A percentile compares a stretch with the other conserved stretches of the same genome.
phyloP scores from a whole-genome alignment of 352 stramenopile species.

The Phytophthora brassicae region DNA sequence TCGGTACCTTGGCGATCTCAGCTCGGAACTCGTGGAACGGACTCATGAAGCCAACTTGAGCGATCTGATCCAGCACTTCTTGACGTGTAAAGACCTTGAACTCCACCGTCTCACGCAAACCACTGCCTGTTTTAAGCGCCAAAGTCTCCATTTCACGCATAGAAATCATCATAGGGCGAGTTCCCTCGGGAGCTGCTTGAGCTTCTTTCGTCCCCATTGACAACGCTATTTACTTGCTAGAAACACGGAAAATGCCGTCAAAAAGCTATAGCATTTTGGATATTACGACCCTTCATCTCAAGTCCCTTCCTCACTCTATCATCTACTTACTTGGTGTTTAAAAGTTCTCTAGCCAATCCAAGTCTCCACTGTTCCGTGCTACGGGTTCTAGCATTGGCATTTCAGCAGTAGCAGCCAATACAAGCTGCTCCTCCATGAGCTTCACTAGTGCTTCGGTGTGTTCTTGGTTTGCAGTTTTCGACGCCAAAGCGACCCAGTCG shows the following conservation, averaged over 20 bases:
- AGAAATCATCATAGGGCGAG: conserved; percentile 81
- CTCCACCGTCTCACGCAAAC: conserved; percentile 70
- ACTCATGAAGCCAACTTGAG: conserved; percentile 81
- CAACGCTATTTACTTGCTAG: not conserved
- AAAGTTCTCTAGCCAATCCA: conserved; percentile 84
- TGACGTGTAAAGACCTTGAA: conserved; percentile 72
- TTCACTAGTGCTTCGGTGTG: conserved; percentile 53
- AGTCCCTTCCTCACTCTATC: too few species aligned
- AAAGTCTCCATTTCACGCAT: conserved; percentile 87
- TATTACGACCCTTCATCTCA: conserved; percentile 28
- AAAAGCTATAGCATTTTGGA: conserved; percentile 25
- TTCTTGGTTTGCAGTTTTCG: conserved; percentile 57
- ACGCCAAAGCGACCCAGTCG: conserved; percentile 77
- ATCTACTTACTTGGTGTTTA: conserved; percentile 28
- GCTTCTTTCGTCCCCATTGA: conserved; percentile 39
- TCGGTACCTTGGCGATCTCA: conserved; percentile 63
- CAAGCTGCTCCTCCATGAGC: conserved; percentile 63
- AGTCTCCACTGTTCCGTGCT: conserved; percentile 44
- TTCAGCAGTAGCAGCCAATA: conserved; percentile 27
- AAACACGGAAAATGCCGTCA: conserved; percentile 18
- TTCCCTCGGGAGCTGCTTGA: conserved; percentile 60
- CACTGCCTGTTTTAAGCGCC: conserved; percentile 76
- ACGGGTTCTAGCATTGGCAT: conserved; percentile 65
- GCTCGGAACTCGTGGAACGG: conserved; percentile 73
- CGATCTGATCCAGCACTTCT: conserved; percentile 75